Conservation (phyloP, 2,329 filamentous ascomycete genomes). For the Fusarium sarcochroum region DNA sequence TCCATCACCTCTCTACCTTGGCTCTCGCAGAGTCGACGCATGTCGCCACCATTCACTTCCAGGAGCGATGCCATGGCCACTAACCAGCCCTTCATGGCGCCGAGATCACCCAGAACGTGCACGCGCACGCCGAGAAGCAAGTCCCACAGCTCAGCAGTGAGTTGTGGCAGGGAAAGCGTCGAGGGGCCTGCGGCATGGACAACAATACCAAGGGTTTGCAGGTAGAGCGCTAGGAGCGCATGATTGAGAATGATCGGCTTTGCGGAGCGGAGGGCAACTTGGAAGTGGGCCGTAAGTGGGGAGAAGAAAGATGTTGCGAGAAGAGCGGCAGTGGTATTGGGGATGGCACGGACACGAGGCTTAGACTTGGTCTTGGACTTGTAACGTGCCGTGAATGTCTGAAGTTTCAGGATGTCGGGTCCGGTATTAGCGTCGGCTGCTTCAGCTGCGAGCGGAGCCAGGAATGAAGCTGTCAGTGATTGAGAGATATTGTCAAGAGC, state of each 20-base stretch:
- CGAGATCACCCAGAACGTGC: conserved; percentile 71
- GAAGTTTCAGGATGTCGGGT: conserved; percentile 87
- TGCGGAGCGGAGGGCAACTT: conserved; percentile 68
- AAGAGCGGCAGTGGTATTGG: conserved; percentile 83
- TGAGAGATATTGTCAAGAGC: conserved; percentile 78
- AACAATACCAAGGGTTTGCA: conserved; percentile 88
- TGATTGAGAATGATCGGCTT: conserved; percentile 78
- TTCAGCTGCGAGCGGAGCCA: conserved; percentile 84
- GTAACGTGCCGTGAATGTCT: conserved; percentile 81
- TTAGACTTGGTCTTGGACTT: conserved; percentile 53
- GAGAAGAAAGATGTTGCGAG: conserved; percentile 87
- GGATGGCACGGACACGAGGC: conserved; percentile 68
- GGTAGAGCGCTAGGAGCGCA: conserved; percentile 80
- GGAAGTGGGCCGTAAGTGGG: conserved; percentile 86
- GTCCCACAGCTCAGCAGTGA: conserved; percentile 88
- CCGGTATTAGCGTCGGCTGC: conserved; percentile 86
- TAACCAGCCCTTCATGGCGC: conserved; percentile 80
- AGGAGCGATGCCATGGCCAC: conserved; percentile 85
- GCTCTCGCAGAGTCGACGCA: conserved; percentile 78
- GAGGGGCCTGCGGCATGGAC: conserved; percentile 87
- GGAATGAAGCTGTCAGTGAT: conserved; percentile 77
- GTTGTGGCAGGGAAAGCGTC: conserved; percentile 79
- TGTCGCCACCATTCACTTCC: conserved; percentile 83
- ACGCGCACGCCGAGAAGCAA: conserved; percentile 80
- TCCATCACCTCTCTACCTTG: conserved; percentile 85